Percentiles rank a stretch among this genome's conserved stretches.
Evolutionary conservation across 2,329 filamentous ascomycete species (phyloP).

Genomic region (Endoconidiophora polonica): DNA sequence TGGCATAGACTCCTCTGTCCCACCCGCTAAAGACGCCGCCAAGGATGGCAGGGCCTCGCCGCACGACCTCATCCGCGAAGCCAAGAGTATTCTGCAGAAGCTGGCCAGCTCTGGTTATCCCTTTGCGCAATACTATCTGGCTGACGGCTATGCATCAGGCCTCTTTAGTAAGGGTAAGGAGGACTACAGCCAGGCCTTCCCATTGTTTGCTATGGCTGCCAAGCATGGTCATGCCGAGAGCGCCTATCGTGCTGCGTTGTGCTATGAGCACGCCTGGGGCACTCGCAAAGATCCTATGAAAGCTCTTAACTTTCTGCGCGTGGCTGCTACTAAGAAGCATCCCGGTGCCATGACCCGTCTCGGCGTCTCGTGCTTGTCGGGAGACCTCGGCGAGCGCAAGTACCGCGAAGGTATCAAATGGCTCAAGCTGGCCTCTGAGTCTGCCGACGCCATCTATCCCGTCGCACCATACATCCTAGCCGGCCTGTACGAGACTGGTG

Average conservation of each 20-base stretch:
- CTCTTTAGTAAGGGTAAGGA: slow-evolving; percentile 89
- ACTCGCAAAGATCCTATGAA: slow-evolving; percentile 79
- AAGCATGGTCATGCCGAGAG: slow-evolving; percentile 97
- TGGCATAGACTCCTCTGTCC: slow-evolving; percentile 16
- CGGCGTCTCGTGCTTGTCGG: slow-evolving; percentile 74
- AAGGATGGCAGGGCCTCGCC: slow-evolving; percentile 32
- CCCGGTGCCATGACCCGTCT: slow-evolving; percentile 88
- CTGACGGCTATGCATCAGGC: slow-evolving; percentile 83
- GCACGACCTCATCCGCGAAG: slow-evolving; percentile 64
- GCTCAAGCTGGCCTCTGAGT: slow-evolving; percentile 83
- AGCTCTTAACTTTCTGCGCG: slow-evolving; percentile 82
- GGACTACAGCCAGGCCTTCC: slow-evolving; percentile 82
- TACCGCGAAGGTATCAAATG: slow-evolving; percentile 90
- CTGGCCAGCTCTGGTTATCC: slow-evolving; percentile 80
- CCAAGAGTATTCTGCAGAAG: slow-evolving; percentile 73
- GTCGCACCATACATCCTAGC: slow-evolving; percentile 82
- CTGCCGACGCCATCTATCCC: slow-evolving; percentile 84
- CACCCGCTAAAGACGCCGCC: slow-evolving; percentile 14
- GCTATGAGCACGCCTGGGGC: slow-evolving; percentile 98
- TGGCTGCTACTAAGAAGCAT: slow-evolving; percentile 82
- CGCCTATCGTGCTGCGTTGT: slow-evolving; percentile 79
- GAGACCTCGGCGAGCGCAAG: slow-evolving; percentile 72
- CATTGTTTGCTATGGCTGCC: slow-evolving; percentile 78
- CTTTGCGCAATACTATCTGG: slow-evolving; percentile 95
- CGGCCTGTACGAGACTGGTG: slow-evolving; percentile 78